A percentile compares a stretch with the other conserved stretches of the same genome.
Evolutionary conservation across 257 asterid genomes (phyloP).

Genomic region (Plantago ovata): DNA sequence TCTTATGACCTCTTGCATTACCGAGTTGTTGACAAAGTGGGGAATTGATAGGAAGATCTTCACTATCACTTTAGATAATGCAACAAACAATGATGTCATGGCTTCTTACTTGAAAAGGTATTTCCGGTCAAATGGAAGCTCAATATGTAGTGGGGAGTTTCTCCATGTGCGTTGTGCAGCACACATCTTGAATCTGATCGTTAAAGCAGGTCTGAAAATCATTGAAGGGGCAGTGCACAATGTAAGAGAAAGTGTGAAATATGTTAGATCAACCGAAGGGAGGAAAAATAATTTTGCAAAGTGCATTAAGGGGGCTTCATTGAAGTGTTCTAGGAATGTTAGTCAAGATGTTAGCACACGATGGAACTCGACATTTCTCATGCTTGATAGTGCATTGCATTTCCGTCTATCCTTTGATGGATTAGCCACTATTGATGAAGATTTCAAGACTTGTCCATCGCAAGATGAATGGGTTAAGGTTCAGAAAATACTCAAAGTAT

Average conservation of each 20-base stretch:
- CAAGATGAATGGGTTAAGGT: no score
- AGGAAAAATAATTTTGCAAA: background rate
- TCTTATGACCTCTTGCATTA: background rate
- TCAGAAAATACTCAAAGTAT: no score
- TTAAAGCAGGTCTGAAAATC: no score
- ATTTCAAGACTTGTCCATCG: background rate
- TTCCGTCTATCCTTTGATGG: background rate
- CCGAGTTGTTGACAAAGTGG: background rate
- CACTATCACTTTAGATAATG: no score
- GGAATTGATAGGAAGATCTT: background rate
- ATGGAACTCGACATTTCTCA: no score
- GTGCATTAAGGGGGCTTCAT: background rate
- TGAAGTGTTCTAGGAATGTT: background rate
- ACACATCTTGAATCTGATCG: no score
- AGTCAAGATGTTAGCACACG: background rate
- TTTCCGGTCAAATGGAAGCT: background rate
- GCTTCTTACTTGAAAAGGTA: background rate
- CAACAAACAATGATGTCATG: no score
- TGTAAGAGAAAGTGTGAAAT: no score
- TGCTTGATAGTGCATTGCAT: conserved; percentile 1
- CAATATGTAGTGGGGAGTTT: background rate
- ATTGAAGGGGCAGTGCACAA: no score
- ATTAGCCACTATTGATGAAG: background rate
- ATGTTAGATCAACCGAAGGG: background rate
- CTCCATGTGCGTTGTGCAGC: no score